Base-by-base conservation (phyloP, 202 grass and related monocot genomes). In the Panicum virgatum region DNA sequence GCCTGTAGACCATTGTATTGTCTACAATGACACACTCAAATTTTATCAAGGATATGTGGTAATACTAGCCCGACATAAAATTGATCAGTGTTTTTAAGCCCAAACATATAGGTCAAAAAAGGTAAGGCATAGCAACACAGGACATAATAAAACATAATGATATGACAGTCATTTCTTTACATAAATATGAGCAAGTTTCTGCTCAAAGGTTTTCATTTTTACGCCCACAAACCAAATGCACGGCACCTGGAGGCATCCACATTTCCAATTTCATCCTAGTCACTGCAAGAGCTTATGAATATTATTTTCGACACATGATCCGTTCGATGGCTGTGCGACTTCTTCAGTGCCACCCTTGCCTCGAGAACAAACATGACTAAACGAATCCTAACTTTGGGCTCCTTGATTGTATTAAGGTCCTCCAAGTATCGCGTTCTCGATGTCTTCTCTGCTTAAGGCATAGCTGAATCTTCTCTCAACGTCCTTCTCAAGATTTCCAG, bases 401-500 rank as follows among this genome's bases (percentile, higher is more conserved):
- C 12, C 19, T 23, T 74, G 12, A 42, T 23, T 14, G 18, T 20
- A 53, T 92, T 64, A 97, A 6, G 95, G 92, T 51, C 96, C 92
- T 36, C 92, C 92, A 34, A 98, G 89, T 68, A 98, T 92, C 0
- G 96, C 89, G 66, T 98, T 96, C 80, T 96, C 92, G 11, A 98
- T 93, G 82, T 98, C 92, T 86, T 98, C 89, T 86, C 96, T 93
- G 67, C 96, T 98, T 36, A 98, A 64, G 32, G 96, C 96, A 78
- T 96, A 98, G 83, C 87, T 98, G 77, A 98, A 98, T 26, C 92
- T 90, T 62, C 96, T 98, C 73, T 98, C 96, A 34, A 92, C 44
- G 65, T 96, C 96, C 77, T 98, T 98, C 34, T 98, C 96, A 62
- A 95, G 93, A 83, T 90, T 91, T 60, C 88, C 90, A 18, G 92